A percentile compares a stretch with the other conserved stretches of the same genome.
phyloP scores from a whole-genome alignment of 2,329 filamentous ascomycete genomes.

The Didymella segeticola region DNA sequence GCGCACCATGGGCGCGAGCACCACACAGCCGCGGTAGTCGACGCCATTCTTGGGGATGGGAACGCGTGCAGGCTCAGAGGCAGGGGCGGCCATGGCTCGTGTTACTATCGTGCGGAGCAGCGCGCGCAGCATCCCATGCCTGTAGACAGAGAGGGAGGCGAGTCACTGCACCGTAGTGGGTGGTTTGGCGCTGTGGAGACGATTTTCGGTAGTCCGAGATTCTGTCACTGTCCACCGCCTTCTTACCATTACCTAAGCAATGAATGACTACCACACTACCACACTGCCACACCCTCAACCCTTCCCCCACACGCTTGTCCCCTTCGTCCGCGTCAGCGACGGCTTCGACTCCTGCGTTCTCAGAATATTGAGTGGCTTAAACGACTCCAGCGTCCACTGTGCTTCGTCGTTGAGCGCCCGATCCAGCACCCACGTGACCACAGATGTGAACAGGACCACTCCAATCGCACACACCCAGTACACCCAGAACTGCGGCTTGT shows the following conservation, averaged over 20 bases:
- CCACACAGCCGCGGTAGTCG: conserved; percentile 91
- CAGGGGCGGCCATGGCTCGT: conserved; percentile 40
- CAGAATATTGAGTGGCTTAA: too few species aligned
- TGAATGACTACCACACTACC: too few species aligned
- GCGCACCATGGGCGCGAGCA: conserved; percentile 96
- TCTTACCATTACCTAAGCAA: too few species aligned
- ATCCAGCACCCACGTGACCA: conserved; percentile 36
- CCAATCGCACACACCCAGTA: conserved; percentile 42
- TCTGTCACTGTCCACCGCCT: too few species aligned
- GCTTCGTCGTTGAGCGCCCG: conserved; percentile 39
- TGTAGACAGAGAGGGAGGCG: too few species aligned
- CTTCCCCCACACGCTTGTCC: too few species aligned
- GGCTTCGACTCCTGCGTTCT: too few species aligned
- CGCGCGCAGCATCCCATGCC: conserved; percentile 52
- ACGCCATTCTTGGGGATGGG: conserved; percentile 87
- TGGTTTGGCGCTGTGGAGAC: too few species aligned
- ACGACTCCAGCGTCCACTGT: conserved; percentile 28
- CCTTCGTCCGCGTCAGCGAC: too few species aligned
- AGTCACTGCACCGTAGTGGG: too few species aligned
- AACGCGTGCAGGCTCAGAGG: conserved; percentile 62
- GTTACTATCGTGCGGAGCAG: conserved; percentile 34
- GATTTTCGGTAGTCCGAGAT: too few species aligned
- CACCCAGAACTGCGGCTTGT: conserved; percentile 38
- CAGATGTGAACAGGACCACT: conserved; percentile 32
- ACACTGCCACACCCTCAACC: too few species aligned